Percentiles rank a stretch among this genome's conserved stretches.
Evolutionary conservation across 768 basidiomycete species (phyloP).

Genomic region (Vishniacozyma victoriae): DNA sequence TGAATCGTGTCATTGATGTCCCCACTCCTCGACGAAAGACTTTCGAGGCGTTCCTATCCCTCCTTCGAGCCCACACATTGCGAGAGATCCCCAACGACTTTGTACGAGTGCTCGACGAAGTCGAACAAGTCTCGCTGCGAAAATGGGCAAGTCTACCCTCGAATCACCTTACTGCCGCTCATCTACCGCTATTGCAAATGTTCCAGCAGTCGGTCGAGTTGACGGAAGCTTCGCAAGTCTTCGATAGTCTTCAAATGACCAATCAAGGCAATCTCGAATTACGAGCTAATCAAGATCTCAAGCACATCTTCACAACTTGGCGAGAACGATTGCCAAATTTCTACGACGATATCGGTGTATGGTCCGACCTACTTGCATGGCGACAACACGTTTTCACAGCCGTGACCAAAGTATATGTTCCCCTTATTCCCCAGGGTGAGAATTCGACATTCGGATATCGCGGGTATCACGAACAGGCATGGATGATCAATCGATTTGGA

Average conservation of each 20-base stretch:
- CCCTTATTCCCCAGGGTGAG: constrained; percentile 60
- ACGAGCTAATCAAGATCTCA: constrained; percentile 80
- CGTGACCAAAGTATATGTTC: constrained; percentile 93
- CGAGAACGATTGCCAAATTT: constrained; percentile 90
- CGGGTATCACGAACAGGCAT: constrained; percentile 97
- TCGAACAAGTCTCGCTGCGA: constrained; percentile 89
- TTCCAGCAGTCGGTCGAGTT: constrained; percentile 99
- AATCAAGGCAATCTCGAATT: constrained; percentile 84
- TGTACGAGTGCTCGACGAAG: constrained; percentile 80
- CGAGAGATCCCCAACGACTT: constrained; percentile 76
- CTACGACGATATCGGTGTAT: constrained; percentile 95
- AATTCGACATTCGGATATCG: constrained; percentile 70
- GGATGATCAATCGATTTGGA: constrained; percentile 99
- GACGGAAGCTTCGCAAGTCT: constrained; percentile 85
- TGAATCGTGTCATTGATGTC: constrained; percentile 72
- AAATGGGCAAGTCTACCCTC: constrained; percentile 91
- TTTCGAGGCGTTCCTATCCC: constrained; percentile 89
- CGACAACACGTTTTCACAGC: constrained; percentile 95
- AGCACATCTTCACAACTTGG: constrained; percentile 95
- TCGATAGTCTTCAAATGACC: constrained; percentile 79
- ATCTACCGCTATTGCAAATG: constrained; percentile 88
- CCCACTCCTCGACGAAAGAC: constrained; percentile 91
- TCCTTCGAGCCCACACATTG: constrained; percentile 75
- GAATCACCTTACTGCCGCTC: constrained; percentile 80
- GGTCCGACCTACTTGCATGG: constrained; percentile 99